Conservation (phyloP, 768 basidiomycete genomes). For the Amanita fuliginea region DNA sequence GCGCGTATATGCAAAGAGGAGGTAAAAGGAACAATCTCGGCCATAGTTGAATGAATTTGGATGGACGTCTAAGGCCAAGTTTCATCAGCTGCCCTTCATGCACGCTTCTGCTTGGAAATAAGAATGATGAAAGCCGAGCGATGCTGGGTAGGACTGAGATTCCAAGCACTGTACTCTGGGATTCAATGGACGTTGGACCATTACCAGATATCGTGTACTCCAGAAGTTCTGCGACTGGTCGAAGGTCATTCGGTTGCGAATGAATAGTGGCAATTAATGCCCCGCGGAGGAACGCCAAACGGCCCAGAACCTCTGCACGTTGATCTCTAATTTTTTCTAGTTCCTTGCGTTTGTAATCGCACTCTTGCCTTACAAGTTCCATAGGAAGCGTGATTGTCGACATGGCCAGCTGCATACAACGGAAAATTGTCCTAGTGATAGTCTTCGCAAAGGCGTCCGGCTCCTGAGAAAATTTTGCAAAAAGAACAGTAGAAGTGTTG, state of each 20-base stretch:
- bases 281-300: constrained; percentile 43
- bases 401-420: not conserved
- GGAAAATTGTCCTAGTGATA: constrained; percentile 1
- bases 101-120: constrained; percentile 18
- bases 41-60: constrained; percentile 63
- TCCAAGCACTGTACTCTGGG: not conserved
- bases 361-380: constrained; percentile 57
- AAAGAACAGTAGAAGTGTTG: constrained; percentile 9
- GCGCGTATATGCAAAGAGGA: constrained; percentile 43
- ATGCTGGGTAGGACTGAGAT: not conserved
- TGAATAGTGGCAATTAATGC: constrained; percentile 13
- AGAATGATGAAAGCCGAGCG: constrained; percentile 8
- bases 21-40: constrained; percentile 73
- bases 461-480: constrained; percentile 6
- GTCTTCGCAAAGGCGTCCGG: not conserved
- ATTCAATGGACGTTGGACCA: not conserved
- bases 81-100: constrained; percentile 11
- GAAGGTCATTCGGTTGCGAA: constrained; percentile 1
- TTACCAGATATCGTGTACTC: constrained; percentile 7
- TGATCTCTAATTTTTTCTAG: constrained; percentile 58
- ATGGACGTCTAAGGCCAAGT: constrained; percentile 52
- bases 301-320: constrained; percentile 57
- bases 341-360: constrained; percentile 42
- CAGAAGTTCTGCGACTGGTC: constrained; percentile 6
- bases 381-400: constrained; percentile 37